Base-by-base conservation (phyloP, 441 rosid species). In the Populus tomentosa region DNA sequence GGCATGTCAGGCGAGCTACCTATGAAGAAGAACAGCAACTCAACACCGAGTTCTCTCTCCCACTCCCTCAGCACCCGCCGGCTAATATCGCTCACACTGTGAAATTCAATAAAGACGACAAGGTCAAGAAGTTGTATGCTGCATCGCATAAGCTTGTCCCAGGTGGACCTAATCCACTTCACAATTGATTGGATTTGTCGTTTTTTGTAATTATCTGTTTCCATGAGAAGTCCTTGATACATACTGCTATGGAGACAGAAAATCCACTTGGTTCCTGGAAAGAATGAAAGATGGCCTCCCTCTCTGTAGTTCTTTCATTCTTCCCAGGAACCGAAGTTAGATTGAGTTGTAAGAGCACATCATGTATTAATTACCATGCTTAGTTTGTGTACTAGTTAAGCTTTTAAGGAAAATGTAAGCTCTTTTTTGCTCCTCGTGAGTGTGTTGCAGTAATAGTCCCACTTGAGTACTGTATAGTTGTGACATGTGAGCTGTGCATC, bases 141-240 rank as follows among this genome's bases (percentile, higher is more conserved):
- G 83, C 65, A 28, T 80, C 87, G 1, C 77, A 78, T 69, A 77
- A 71, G 59, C 56, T 24, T 59, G 91, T 88, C 35, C 89, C 91
- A 1, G 80, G 82, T 21, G 91, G 91, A 63, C 89, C 89, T 6
- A 88, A 88, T 73, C 89, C 88, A 10, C 87, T 88, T 74, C 91
- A 88, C 76, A 88, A 88, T 67, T 88, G 76, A 83, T 65, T 9
- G 56, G 71, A 7, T 71, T 67, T 79, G 20, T 62, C 14, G 2
- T 10, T 69, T 70, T 6, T 63, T 10, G 6, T 28, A 33, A 33
- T 33, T 33, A 40, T 14, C 30, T 74, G 35, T 71, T 76, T 69
- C 11, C 26, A 61, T n/a, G 68, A 69, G 10, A 65, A 30, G 18
- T 10, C 53, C 10, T 7, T 14, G 6, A 7, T 63, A 4, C 5